phyloP scores from a whole-genome alignment of 2,329 filamentous ascomycete species.

The Proliferodiscus dingleyae region DNA sequence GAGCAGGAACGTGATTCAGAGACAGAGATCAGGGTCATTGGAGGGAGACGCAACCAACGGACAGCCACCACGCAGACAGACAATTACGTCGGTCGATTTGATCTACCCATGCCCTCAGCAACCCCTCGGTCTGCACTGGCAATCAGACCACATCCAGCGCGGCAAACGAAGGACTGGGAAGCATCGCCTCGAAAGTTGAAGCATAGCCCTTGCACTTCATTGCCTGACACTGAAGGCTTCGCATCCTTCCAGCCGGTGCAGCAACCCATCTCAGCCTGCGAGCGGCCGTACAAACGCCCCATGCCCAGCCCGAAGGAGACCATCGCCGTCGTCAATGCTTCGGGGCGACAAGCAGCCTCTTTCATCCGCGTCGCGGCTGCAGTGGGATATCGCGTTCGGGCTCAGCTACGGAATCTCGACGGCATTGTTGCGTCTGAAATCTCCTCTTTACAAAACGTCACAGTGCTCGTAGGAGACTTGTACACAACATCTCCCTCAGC shows the following conservation, averaged over 20 bases:
- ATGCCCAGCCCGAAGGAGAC: conserved; percentile 42
- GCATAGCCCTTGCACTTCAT: conserved; percentile 27
- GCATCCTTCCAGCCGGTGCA: conserved; percentile 11
- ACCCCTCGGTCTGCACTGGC: conserved; percentile 23
- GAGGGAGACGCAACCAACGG: too few species aligned
- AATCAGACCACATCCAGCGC: conserved; percentile 23
- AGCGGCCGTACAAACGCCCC: conserved; percentile 29
- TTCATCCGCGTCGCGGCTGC: conserved; percentile 91
- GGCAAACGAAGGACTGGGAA: conserved; percentile 11
- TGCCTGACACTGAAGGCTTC: conserved; percentile 16
- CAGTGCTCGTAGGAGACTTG: conserved; percentile 59
- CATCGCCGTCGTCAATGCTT: conserved; percentile 92
- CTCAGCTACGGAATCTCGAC: conserved; percentile 82
- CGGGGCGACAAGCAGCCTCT: conserved; percentile 90
- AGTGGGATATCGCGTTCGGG: conserved; percentile 87
- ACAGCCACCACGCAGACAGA: neutral
- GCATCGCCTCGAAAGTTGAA: conserved; percentile 22
- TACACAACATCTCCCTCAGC: conserved; percentile 49
- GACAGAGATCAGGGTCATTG: too few species aligned
- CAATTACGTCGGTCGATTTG: neutral
- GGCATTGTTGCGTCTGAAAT: conserved; percentile 88
- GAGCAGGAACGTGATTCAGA: too few species aligned
- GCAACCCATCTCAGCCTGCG: conserved; percentile 3
- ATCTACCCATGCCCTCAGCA: conserved; percentile 29
- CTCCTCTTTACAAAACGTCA: conserved; percentile 70